Evolutionary conservation across 345 rosid species (phyloP).

Genomic region (Dipteronia dyeriana): DNA sequence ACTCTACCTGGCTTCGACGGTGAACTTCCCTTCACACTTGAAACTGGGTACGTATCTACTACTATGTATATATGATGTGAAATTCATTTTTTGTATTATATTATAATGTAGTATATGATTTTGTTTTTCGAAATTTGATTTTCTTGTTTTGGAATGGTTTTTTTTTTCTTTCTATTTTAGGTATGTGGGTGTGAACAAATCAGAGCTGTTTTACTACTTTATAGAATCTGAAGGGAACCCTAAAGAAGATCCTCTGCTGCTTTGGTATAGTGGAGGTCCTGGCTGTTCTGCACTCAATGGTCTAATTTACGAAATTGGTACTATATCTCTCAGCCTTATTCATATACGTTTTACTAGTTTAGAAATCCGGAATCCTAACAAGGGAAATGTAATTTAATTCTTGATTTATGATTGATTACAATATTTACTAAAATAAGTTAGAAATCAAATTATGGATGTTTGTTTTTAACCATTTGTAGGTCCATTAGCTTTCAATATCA

Average conservation of each 20-base stretch:
- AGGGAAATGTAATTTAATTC: too few relatives aligned
- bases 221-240: constrained; percentile 36
- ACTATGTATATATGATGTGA: too few relatives aligned
- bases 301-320: constrained; percentile 38
- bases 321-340: neutral
- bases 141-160: too few relatives aligned
- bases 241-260: constrained; percentile 35
- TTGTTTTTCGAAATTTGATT: neutral
- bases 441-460: too few relatives aligned
- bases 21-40: constrained; percentile 39
- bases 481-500: constrained; percentile 34
- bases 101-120: neutral
- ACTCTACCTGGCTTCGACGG: constrained; percentile 38
- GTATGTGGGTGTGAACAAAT: constrained; percentile 29
- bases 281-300: constrained; percentile 43
- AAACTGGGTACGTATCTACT: constrained; percentile 35
- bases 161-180: too few relatives aligned
- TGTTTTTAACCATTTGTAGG: constrained; percentile 26
- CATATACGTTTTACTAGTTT: too few relatives aligned
- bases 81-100: too few relatives aligned
- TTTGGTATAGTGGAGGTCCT: constrained; percentile 46
- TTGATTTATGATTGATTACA: too few relatives aligned
- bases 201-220: constrained; percentile 36
- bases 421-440: too few relatives aligned
- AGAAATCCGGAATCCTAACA: too few relatives aligned